Evolutionary conservation across 371 early-diverging fungal species (phyloP).

Genomic region (Rhizopus stolonifer): DNA sequence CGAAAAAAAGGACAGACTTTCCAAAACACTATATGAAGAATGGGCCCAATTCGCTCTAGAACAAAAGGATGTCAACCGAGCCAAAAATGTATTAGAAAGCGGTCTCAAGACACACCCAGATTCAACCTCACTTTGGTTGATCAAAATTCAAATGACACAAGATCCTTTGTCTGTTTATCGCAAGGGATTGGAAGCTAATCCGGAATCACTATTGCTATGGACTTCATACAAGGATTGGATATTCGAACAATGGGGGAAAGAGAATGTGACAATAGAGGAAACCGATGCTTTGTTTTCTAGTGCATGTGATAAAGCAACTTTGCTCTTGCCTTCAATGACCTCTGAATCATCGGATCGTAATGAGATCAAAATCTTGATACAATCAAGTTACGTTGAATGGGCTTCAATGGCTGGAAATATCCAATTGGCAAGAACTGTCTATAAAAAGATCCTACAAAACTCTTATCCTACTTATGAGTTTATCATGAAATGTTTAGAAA

Average conservation of each 20-base stretch:
- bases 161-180: conserved; percentile 24
- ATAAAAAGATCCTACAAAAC: conserved; percentile 50
- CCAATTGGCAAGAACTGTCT: conserved; percentile 50
- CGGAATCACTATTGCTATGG: conserved; percentile 48
- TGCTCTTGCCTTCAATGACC: conserved; percentile 49
- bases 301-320: conserved; percentile 44
- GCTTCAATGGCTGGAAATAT: conserved; percentile 46
- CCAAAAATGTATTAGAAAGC: conserved; percentile 33
- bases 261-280: conserved; percentile 15
- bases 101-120: conserved; percentile 43
- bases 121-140: conserved; percentile 43
- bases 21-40: conserved; percentile 47
- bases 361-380: conserved; percentile 43
- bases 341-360: conserved; percentile 45
- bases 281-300: conserved; percentile 42
- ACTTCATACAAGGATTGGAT: conserved; percentile 46
- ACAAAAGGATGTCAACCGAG: conserved; percentile 16
- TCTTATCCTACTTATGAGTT: conserved; percentile 62
- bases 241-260: conserved; percentile 14
- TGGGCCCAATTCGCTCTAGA: conserved; percentile 39
- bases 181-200: conserved; percentile 37
- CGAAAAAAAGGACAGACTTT: conserved; percentile 33
- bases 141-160: conserved; percentile 26
- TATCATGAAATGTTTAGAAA: conserved; percentile 57
- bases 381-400: conserved; percentile 52